Percentiles rank a stretch among this genome's conserved stretches.
Conservation (phyloP, 257 asterid species). For the Paulownia fortunei region DNA sequence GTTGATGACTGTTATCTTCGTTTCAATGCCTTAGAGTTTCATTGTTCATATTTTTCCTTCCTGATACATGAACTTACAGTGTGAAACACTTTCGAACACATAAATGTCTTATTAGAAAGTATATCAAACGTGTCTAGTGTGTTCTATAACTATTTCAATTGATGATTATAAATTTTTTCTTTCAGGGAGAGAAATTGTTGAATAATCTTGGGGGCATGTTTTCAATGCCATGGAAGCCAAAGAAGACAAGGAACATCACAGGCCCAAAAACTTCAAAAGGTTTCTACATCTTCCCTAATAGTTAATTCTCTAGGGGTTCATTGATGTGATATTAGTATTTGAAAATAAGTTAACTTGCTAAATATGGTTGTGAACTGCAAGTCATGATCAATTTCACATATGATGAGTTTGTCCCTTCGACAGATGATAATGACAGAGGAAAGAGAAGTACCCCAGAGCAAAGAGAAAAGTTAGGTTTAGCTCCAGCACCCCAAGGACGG, state of each 20-base stretch:
- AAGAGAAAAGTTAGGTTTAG: slow-evolving; percentile 78
- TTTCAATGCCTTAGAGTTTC: not conserved
- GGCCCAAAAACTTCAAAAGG: slow-evolving; percentile 83
- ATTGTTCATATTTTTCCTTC: not conserved
- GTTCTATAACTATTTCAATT: not conserved
- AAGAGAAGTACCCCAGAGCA: slow-evolving; percentile 58
- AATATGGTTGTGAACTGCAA: not conserved
- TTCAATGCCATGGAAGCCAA: slow-evolving; percentile 93
- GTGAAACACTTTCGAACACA: not conserved
- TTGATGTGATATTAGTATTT: not conserved
- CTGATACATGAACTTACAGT: not conserved
- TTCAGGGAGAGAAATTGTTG: slow-evolving; percentile 90
- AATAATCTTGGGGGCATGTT: slow-evolving; percentile 97
- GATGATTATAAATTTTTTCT: slow-evolving; percentile 3
- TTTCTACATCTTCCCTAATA: slow-evolving; percentile 16
- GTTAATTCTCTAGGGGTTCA: not conserved
- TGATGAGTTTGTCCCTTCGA: slow-evolving; percentile 19
- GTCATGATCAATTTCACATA: not conserved
- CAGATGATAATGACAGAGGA: slow-evolving; percentile 62
- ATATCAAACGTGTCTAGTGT: not conserved
- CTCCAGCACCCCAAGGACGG: slow-evolving; percentile 47
- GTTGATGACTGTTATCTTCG: not conserved
- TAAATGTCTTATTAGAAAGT: not conserved
- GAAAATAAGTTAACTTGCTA: not conserved
- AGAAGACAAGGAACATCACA: slow-evolving; percentile 63